Base-by-base conservation (phyloP, 192 early-diverging fungal species). In the Mortierella hygrophila region DNA sequence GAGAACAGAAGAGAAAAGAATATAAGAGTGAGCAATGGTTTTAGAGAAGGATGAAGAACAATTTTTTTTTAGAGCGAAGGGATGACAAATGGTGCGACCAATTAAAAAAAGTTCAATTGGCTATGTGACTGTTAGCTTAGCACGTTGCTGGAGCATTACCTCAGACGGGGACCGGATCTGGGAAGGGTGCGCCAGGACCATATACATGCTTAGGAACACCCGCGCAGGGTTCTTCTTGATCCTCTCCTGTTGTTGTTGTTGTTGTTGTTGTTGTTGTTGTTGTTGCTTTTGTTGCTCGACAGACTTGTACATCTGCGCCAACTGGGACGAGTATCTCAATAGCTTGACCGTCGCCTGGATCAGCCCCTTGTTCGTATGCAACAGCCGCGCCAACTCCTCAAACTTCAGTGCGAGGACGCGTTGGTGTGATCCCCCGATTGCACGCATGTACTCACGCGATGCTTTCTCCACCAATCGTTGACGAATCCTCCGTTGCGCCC, bases 151-250 rank as follows among this genome's bases (percentile, higher is more conserved):
- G 26, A 80, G 15, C 44, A 38, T 91, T 88, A 54, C 75, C 77
- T 57, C 92, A 86, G 46, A 90, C 55, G 72, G 86, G 13, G 90
- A 89, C 81, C 95, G 90, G 32, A 94, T 91, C 78, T 94, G 91
- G 18, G 42, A 60, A 1, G 96, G 94, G 60, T 95, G 92, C 2
- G 90, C 90, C 49, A 92, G 88, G 3, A 95, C 91, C 93, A 97
- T 93, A 74, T 94, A 97, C 47, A 93, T 88, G 78, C 90, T 93
- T 72, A 97, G 77, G 65, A 96, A 93, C 16, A 96, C 92, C 32
- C 95, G 88, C 18, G 92, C 91, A 15, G 79, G 74, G 3, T 87
- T 83, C 68, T 85, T 82, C 44, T 49, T 68, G 0, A 70, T 46
- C 2, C 21, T 0, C 6, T 6, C 2, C 52, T 41, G 55, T 72